phyloP scores from a whole-genome alignment of 1,284 basidiomycete genomes.

The Porogramme epimiltina region DNA sequence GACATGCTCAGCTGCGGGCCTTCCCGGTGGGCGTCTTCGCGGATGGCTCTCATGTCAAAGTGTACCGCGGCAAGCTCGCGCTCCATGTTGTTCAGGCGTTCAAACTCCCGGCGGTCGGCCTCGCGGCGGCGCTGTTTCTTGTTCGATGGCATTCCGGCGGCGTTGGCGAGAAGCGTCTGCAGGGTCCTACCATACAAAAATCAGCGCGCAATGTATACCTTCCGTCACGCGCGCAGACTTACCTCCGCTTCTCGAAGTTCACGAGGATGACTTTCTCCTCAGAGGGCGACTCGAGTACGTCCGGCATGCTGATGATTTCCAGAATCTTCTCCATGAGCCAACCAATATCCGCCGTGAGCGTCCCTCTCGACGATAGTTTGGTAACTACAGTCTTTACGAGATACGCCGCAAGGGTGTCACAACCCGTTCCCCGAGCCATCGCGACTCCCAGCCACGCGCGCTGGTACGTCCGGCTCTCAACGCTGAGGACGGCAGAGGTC shows the following conservation, averaged over 20 bases:
- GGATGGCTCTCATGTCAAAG: conserved; percentile 69
- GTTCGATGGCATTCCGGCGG: conserved; percentile 42
- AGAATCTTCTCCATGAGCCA: conserved; percentile 81
- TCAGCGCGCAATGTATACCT: conserved; percentile 4
- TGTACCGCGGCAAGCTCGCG: conserved; percentile 57
- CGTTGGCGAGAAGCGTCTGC: conserved; percentile 60
- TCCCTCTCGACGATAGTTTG: conserved; percentile 45
- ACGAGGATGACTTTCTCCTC: conserved; percentile 60
- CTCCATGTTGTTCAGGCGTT: conserved; percentile 73
- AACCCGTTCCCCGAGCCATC: conserved; percentile 52
- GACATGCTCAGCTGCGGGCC: conserved; percentile 44
- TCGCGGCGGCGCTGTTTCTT: conserved; percentile 53
- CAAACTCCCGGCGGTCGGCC: conserved; percentile 65
- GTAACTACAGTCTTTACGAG: conserved; percentile 52
- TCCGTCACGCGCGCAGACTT: conserved; percentile 18
- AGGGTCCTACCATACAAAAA: conserved; percentile 50
- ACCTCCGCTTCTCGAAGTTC: conserved; percentile 83
- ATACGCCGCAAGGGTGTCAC: conserved; percentile 61
- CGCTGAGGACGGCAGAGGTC: conserved; percentile 69
- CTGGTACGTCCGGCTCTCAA: conserved; percentile 72
- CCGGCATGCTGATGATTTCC: conserved; percentile 73
- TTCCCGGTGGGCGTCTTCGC: conserved; percentile 73
- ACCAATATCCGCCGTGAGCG: conserved; percentile 72
- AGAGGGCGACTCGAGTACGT: conserved; percentile 58
- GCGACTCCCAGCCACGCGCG: conserved; percentile 77